Evolutionary conservation across 352 stramenopile species (phyloP).

Genomic region (Phytophthora nicotianae): DNA sequence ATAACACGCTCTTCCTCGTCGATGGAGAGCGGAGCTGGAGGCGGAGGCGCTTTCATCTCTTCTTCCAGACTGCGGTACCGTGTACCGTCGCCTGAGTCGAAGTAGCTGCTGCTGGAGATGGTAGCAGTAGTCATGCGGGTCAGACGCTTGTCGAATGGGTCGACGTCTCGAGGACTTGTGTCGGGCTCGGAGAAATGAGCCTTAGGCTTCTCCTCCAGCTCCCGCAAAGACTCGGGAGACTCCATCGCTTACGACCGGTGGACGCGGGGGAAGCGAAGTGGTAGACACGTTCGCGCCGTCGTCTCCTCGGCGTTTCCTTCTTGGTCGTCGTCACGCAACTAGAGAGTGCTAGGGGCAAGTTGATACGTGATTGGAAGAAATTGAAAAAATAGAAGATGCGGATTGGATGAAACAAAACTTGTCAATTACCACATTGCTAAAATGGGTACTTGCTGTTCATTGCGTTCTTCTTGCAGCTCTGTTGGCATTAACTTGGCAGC

Average conservation of each 20-base stretch:
- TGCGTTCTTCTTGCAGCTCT: neutral
- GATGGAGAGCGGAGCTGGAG: slow-evolving; percentile 21
- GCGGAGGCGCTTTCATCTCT: slow-evolving; percentile 9
- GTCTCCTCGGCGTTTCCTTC: slow-evolving; percentile 20
- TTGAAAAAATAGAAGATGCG: neutral
- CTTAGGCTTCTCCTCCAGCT: slow-evolving; percentile 27
- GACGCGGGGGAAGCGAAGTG: neutral
- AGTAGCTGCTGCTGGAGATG: slow-evolving; percentile 35
- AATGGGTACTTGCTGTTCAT: slow-evolving; percentile 1
- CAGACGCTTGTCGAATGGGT: slow-evolving; percentile 22
- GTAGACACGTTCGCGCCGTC: slow-evolving; percentile 10
- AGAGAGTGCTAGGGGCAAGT: slow-evolving; percentile 5
- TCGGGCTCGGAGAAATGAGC: neutral
- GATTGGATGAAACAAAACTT: slow-evolving; percentile 8
- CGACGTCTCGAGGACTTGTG: slow-evolving; percentile 6
- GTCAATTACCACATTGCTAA: neutral
- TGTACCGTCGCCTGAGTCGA: slow-evolving; percentile 28
- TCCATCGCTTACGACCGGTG: slow-evolving; percentile 23
- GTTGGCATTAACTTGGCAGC: no score
- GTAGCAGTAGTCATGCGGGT: slow-evolving; percentile 18
- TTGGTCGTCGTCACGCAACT: slow-evolving; percentile 21
- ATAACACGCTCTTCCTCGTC: slow-evolving; percentile 18
- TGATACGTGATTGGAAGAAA: slow-evolving; percentile 7
- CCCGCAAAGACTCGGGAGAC: slow-evolving; percentile 11
- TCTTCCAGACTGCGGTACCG: slow-evolving; percentile 17